Base-by-base conservation (phyloP, 1,139 yeast species). In the Fermentozyma sake region DNA sequence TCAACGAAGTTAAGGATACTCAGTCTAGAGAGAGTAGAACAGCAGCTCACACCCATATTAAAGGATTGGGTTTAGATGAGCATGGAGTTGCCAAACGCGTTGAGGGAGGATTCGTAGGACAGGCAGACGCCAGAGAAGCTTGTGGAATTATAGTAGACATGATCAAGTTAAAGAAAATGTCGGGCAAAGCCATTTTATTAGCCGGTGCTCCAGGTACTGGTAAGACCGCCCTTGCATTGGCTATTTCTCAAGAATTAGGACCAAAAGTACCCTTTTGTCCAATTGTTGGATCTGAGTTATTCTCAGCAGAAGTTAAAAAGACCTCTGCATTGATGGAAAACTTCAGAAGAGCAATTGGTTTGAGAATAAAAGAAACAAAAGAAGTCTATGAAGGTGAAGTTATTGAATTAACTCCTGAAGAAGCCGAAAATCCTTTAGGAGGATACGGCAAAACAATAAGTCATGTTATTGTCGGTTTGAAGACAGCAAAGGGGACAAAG, bases 171-270 rank as follows among this genome's bases (percentile, higher is more conserved):
- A 86, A 85, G 52, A 87, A 81, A 55, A 82, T 91, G 85, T 81
- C 95, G 31, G 98, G 98, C 16, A 85, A 87, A 52, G 98, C 97
- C n/a, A 79, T 91, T 26, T 61, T 91, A 37, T 68, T 91, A 30
- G 97, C 98, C 1, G 98, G 98, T 35, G 95, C 95, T 4, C 97
- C 98, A 11, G 97, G 97, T 3, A 89, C 97, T 4, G 98, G 98
- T 50, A 91, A 91, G 58, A 91, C 98, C 1, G 98, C 98, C 0
- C 68, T 91, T 49, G 97, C 98, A 0, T 64, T 93, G 34, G 98
- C 97, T 1, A 80, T 93, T 32, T 85, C 97, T 2, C 98, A 91
- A 54, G 98, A 91, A 55, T 68, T 91, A 44, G 99, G 99, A 2
- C 96, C 98, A 23, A 91, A 91, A 50, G 98, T 91, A 30, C 99